Conservation (phyloP, 2,329 filamentous ascomycete genomes). For the Zarea fungicola region DNA sequence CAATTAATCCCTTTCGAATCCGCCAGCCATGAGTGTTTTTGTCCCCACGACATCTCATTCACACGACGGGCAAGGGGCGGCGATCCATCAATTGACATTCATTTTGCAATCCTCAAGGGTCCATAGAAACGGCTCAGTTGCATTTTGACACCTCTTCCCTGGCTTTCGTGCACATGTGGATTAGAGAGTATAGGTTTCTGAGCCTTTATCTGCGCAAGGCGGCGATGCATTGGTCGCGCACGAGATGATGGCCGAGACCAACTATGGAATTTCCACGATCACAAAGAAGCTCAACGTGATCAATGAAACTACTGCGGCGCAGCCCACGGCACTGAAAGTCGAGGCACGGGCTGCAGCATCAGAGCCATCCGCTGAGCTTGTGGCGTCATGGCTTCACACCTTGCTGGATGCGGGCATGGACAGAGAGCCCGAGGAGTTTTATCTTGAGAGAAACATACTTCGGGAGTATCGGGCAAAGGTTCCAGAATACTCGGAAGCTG, state of each 20-base stretch:
- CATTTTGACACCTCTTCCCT: not conserved
- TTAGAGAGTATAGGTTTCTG: not conserved
- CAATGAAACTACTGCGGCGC: not conserved
- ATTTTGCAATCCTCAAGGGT: too few species aligned
- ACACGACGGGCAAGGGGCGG: too few species aligned
- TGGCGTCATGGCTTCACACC: constrained; percentile 8
- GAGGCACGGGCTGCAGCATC: not conserved
- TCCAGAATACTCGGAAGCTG: constrained; percentile 24
- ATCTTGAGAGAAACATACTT: constrained; percentile 19
- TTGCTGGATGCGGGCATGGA: constrained; percentile 11
- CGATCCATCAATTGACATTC: too few species aligned
- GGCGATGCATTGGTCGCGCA: constrained; percentile 3
- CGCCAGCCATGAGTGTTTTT: too few species aligned
- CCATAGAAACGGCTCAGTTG: too few species aligned
- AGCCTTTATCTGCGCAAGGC: not conserved
- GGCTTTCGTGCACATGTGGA: not conserved
- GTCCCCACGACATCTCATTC: too few species aligned
- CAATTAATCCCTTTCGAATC: too few species aligned
- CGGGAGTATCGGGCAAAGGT: constrained; percentile 19
- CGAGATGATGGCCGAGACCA: constrained; percentile 9
- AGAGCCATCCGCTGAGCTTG: not conserved
- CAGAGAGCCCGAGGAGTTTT: constrained; percentile 25
- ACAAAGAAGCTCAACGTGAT: not conserved
- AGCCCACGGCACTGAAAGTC: not conserved
- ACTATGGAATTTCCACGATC: not conserved